Conservation (phyloP, 2,329 filamentous ascomycete species). For the Aspergillus sp. region DNA sequence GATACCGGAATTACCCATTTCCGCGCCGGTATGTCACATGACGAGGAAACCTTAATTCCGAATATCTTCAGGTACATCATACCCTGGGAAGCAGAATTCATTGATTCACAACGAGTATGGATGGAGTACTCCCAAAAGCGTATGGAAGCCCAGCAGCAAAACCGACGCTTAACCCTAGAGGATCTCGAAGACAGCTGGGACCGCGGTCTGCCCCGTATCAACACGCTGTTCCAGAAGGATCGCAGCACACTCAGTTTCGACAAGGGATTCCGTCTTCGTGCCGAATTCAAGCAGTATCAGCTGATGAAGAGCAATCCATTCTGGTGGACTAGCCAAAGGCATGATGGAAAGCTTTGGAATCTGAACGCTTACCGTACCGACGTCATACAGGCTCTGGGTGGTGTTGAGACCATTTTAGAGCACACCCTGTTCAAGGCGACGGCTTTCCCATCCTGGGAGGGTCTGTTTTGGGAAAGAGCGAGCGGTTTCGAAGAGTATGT, state of each 20-base stretch:
- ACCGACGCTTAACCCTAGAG: constrained; percentile 88
- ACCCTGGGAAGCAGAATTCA: constrained; percentile 98
- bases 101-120: constrained; percentile 98
- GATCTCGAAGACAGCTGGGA: constrained; percentile 99
- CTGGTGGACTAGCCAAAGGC: constrained; percentile 98
- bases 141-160: constrained; percentile 94
- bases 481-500: constrained; percentile 51
- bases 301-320: constrained; percentile 99
- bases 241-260: constrained; percentile 95
- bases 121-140: constrained; percentile 99
- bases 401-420: constrained; percentile 96
- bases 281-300: constrained; percentile 98
- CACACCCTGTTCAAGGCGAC: constrained; percentile 97
- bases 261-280: constrained; percentile 92
- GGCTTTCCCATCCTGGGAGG: constrained; percentile 95
- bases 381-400: constrained; percentile 91
- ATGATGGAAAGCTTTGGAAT: constrained; percentile 98
- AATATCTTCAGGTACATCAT: constrained; percentile 99
- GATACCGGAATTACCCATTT: constrained; percentile 97
- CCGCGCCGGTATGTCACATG: constrained; percentile 95
- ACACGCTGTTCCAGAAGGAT: constrained; percentile 98
- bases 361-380: constrained; percentile 94
- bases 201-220: constrained; percentile 93
- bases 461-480: constrained; percentile 83
- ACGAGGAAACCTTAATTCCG: constrained; percentile 95